Evolutionary conservation across 805 yeast genomes (phyloP), one percentile per base, ranked within the genome.

Genomic region (Metschnikowia matae): DNA sequence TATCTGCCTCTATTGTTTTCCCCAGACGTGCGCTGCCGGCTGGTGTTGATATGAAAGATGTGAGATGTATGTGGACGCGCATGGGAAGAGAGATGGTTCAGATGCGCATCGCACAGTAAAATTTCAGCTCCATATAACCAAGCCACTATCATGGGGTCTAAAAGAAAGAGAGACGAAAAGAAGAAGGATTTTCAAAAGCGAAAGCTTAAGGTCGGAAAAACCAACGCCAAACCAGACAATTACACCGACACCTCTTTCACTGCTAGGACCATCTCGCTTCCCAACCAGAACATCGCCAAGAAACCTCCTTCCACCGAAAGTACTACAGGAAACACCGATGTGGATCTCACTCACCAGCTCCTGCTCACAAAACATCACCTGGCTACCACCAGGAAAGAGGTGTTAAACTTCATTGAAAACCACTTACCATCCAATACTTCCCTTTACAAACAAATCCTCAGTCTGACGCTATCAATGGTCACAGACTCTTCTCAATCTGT

Each of bases 181-280:
- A 76, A 75, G 62, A 85, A 84, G 68, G 96, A 87, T 62, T 87
- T 87, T 64, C 76, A 70, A 47, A 89, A 89, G 66, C 75, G 82
- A 52, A 92, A 89, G 73, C 78, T 94, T 47, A 85, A 79, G 61
- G 97, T 94, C 33, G 99, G 99, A 50, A 94, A 94, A 67, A 73
- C 85, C 2, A 80, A 81, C 17, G 81, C 83, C 5, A 81, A 81
- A 54, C 82, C 90, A 5, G 80, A 82, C 17, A 89, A 89, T 63
- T 81, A 78, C 51, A 94, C 99, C 4, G 92, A 87, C 57, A 89
- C 96, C 0, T 85, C 95, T 0, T 92, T 92, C 69, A 80, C 78
- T 40, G 83, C 96, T 10, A 87, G 83, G 60, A 64, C 80, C 38
- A 76, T 79, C 50, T 67, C 77, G 31, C 66, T 79, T 34, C 82